Conservation (phyloP, 2,329 filamentous ascomycete genomes). For the Diaporthe capsici region DNA sequence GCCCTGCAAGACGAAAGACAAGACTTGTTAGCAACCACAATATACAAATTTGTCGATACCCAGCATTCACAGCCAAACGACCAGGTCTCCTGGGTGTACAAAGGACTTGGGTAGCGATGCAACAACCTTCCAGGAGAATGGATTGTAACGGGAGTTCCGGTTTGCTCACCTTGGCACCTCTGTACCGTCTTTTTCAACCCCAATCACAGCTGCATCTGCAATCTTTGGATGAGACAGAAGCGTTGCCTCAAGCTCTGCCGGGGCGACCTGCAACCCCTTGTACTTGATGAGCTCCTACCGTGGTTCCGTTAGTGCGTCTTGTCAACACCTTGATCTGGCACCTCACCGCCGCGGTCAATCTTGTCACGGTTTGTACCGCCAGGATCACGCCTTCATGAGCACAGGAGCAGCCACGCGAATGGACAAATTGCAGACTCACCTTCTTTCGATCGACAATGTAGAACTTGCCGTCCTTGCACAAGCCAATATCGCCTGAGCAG, state of each 20-base stretch:
- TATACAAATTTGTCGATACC: not conserved
- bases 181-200: slow-evolving; percentile 61
- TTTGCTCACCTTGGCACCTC: slow-evolving; percentile 69
- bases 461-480: slow-evolving; percentile 77
- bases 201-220: slow-evolving; percentile 73
- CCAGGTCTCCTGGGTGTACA: not conserved
- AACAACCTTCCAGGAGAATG: too few species aligned
- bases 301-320: not conserved
- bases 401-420: not conserved
- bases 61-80: not conserved
- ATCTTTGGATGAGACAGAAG: slow-evolving; percentile 58
- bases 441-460: slow-evolving; percentile 87
- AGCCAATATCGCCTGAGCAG: slow-evolving; percentile 84
- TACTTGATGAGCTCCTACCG: slow-evolving; percentile 70
- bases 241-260: slow-evolving; percentile 72
- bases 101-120: not conserved
- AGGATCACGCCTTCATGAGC: not conserved
- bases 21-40: slow-evolving; percentile 20
- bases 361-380: not conserved
- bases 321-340: not conserved
- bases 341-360: too few species aligned
- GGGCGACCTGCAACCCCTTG: slow-evolving; percentile 77
- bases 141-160: slow-evolving; percentile 59
- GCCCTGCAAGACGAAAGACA: slow-evolving; percentile 35
- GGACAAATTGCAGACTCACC: slow-evolving; percentile 49